Evolutionary conservation across 768 basidiomycete species (phyloP).

Genomic region (Tricholoma saponaceum): DNA sequence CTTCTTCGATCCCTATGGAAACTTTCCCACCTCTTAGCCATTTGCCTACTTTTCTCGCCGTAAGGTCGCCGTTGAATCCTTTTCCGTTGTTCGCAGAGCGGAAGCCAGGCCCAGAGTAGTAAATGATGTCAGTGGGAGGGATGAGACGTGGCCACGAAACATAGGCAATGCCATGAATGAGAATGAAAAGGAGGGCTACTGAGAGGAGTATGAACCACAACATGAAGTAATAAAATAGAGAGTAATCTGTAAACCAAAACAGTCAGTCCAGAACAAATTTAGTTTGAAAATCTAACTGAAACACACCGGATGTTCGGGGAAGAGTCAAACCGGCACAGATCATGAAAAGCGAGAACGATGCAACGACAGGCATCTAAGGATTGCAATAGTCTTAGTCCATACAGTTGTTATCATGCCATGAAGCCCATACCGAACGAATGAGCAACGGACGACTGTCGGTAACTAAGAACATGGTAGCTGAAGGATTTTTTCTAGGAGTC

Average conservation of each 20-base stretch:
- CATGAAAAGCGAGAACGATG: conserved; percentile 84
- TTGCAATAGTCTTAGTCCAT: background rate
- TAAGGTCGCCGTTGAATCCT: conserved; percentile 41
- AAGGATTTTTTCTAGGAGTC: conserved; percentile 75
- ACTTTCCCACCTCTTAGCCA: conserved; percentile 35
- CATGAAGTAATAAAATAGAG: conserved; percentile 78
- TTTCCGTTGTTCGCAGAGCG: conserved; percentile 74
- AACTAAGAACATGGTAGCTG: conserved; percentile 66
- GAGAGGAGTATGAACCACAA: conserved; percentile 71
- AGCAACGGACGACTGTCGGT: conserved; percentile 78
- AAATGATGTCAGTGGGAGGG: conserved; percentile 78
- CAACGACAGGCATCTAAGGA: conserved; percentile 79
- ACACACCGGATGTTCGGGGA: conserved; percentile 82
- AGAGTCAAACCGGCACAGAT: conserved; percentile 82
- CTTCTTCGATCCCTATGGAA: conserved; percentile 53
- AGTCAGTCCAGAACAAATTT: conserved; percentile 1
- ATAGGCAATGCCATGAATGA: conserved; percentile 87
- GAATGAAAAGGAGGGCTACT: conserved; percentile 65
- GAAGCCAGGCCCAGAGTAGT: conserved; percentile 87
- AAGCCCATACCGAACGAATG: conserved; percentile 68
- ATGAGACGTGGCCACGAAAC: conserved; percentile 92
- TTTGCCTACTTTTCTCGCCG: conserved; percentile 32
- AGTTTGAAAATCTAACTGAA: background rate
- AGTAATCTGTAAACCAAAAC: conserved; percentile 57
- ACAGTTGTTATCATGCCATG: background rate